These are phyloP conservation scores for Mikania micrantha DNA, from an alignment of 129 eudicot species.

Conservation along the genomic window DNA sequence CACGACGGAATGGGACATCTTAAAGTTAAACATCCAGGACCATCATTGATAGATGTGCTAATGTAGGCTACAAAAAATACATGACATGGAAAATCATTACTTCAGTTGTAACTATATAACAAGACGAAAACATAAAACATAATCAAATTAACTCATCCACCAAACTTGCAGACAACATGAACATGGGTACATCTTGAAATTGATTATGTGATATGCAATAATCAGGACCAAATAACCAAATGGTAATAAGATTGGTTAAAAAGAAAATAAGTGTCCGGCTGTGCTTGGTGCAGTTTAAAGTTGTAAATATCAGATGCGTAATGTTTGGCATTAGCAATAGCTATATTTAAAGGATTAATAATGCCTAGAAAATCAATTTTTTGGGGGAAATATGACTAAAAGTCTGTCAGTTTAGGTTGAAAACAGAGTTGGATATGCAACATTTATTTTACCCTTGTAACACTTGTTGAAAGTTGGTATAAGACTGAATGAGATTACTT, in stretches of 20 bases:
- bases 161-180: not conserved
- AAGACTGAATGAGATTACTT: not conserved
- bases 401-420: not conserved
- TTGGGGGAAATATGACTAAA: not conserved
- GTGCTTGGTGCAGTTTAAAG: not conserved
- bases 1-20: conserved; percentile 86
- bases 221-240: not conserved
- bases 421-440: not conserved
- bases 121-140: not conserved
- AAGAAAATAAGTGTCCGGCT: not conserved
- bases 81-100: not conserved
- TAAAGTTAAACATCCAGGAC: conserved; percentile 84
- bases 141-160: not conserved
- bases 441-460: not conserved
- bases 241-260: not conserved
- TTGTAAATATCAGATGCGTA: not conserved
- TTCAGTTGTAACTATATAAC: conserved; percentile 2
- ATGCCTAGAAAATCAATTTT: not conserved
- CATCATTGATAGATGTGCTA: conserved; percentile 74
- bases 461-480: not conserved
- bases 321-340: not conserved
- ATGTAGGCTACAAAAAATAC: conserved; percentile 49
- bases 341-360: not conserved
- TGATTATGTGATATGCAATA: not conserved
- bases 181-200: not conserved